Percentiles rank a stretch among this genome's conserved stretches.
phyloP scores from a whole-genome alignment of 345 rosid genomes.

The Bruguiera sexangula region DNA sequence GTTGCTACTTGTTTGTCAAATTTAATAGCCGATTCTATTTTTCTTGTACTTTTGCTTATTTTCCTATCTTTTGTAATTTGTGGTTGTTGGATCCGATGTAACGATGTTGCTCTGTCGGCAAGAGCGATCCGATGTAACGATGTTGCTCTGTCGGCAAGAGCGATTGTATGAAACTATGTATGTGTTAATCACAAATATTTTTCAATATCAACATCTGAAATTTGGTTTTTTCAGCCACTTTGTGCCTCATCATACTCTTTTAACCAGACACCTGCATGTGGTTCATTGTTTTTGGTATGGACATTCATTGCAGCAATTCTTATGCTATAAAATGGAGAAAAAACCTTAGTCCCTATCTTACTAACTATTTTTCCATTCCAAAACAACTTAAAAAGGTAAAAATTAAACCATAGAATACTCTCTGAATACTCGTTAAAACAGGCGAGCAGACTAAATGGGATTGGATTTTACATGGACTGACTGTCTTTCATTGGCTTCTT shows the following conservation, averaged over 20 bases:
- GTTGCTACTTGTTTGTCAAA: conserved; percentile 18
- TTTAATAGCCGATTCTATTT: conserved; percentile 2
- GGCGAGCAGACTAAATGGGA: neutral
- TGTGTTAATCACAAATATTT: neutral
- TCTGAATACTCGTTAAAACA: too few species aligned
- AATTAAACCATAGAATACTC: too few species aligned
- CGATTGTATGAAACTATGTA: neutral
- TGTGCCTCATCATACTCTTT: neutral
- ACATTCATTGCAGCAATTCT: neutral
- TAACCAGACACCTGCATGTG: conserved; percentile 21
- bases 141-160: conserved; percentile 19
- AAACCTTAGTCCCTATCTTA: neutral
- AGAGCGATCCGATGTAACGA: conserved; percentile 17
- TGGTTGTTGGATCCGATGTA: conserved; percentile 14
- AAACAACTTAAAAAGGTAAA: too few species aligned
- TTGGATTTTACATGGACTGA: conserved; percentile 7
- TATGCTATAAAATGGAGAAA: too few species aligned
- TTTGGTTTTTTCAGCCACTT: conserved; percentile 11
- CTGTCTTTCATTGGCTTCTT: too few species aligned
- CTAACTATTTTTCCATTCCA: neutral
- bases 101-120: conserved; percentile 18
- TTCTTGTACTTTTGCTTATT: neutral
- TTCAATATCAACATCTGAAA: conserved; percentile 9
- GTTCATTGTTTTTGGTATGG: conserved; percentile 12
- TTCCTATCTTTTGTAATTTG: conserved; percentile 1